Evolutionary conservation across 2,329 filamentous ascomycete genomes (phyloP).

Genomic region (Cladosporium cucumerinum): DNA sequence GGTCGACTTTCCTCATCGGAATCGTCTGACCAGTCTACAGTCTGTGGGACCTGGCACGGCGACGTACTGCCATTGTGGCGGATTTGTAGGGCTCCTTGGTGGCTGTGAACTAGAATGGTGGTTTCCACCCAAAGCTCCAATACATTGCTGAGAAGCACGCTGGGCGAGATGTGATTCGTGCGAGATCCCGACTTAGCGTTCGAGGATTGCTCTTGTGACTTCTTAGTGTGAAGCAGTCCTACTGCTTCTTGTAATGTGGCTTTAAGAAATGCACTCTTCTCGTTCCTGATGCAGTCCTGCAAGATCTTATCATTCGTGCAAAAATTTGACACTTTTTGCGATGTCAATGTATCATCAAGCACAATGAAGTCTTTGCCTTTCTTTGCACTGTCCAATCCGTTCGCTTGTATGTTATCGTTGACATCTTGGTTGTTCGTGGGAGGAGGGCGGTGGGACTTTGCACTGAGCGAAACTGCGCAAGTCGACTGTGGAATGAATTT

Average conservation of each 20-base stretch:
- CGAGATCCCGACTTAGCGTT: constrained; percentile 2
- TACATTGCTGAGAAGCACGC: constrained; percentile 48
- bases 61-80: neutral
- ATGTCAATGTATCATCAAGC: constrained; percentile 43
- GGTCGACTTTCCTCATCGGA: neutral
- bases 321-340: constrained; percentile 52
- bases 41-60: neutral
- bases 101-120: constrained; percentile 41
- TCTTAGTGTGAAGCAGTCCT: constrained; percentile 20
- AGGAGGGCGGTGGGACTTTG: neutral
- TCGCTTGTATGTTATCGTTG: neutral
- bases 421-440: neutral
- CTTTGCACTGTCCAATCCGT: neutral
- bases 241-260: constrained; percentile 43
- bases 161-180: constrained; percentile 24
- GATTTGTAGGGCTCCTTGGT: neutral
- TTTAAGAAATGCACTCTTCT: constrained; percentile 51
- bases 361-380: constrained; percentile 26
- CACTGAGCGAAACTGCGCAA: neutral
- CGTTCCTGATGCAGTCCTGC: constrained; percentile 43
- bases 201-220: constrained; percentile 2
- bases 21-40: neutral
- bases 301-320: neutral
- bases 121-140: constrained; percentile 58
- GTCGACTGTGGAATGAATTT: neutral